Percentiles rank a stretch among this genome's conserved stretches.
These are phyloP conservation scores for Cytospora piceicola DNA, from an alignment of 2,329 filamentous ascomycete genomes.

Conservation along the genomic window DNA sequence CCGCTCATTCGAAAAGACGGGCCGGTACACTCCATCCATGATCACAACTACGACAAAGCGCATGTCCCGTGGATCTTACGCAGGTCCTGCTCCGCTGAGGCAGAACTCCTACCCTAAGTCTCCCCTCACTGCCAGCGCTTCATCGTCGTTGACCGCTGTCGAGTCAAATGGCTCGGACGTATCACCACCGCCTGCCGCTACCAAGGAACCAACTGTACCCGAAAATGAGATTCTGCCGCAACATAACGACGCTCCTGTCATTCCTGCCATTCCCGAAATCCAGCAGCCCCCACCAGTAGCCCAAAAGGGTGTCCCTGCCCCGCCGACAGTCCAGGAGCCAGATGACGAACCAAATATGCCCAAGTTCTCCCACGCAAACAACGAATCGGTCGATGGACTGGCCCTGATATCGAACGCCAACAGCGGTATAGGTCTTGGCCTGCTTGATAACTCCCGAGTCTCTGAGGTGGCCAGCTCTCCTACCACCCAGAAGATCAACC, in stretches of 20 bases:
- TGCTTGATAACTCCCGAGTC: conserved; percentile 27
- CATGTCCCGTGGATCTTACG: conserved; percentile 28
- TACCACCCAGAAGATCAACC: conserved; percentile 21
- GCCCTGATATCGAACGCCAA: conserved; percentile 16
- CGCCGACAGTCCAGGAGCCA: conserved; percentile 12
- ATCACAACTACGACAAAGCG: conserved; percentile 27
- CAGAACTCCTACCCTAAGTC: conserved; percentile 53
- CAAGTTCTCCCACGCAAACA: conserved; percentile 25
- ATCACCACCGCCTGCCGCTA: conserved; percentile 32
- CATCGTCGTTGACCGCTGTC: conserved; percentile 37
- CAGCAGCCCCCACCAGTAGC: conserved; percentile 45
- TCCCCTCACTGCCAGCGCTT: conserved; percentile 40
- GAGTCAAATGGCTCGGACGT: conserved; percentile 26
- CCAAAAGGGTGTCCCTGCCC: conserved; percentile 31
- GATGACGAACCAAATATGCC: conserved; percentile 24
- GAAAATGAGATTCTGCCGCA: conserved; percentile 47
- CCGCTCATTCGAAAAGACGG: conserved; percentile 52
- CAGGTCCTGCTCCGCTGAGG: conserved; percentile 43
- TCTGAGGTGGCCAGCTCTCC: conserved; percentile 19
- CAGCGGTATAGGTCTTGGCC: conserved; percentile 26
- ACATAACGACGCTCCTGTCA: conserved; percentile 38
- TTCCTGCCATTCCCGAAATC: conserved; percentile 36
- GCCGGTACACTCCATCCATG: conserved; percentile 38
- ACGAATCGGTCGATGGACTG: conserved; percentile 25
- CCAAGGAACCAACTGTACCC: conserved; percentile 42